Base-by-base conservation (phyloP, 345 rosid species). In the Dipteronia dyeriana region DNA sequence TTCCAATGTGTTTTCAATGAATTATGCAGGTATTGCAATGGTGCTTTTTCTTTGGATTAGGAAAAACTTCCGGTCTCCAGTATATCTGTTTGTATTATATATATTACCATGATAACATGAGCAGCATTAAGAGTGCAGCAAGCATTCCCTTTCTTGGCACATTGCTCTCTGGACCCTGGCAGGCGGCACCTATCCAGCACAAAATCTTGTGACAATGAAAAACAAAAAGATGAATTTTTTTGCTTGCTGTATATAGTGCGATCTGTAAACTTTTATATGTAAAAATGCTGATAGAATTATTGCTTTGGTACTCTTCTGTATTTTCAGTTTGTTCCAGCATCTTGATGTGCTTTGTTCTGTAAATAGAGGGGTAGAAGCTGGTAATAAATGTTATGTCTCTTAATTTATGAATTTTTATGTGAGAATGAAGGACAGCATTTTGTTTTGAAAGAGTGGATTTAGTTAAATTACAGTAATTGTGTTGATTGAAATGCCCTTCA, bases 41-140 rank as follows among this genome's bases (percentile, higher is more conserved):
- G 89, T 62, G 77, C 87, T 43, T 88, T 88, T 80, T 84, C 87
- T 66, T 86, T 86, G 70, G 89, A 82, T 77, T 88, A 77, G 68
- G 74, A 61, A 39, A 69, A 53, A 41, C 31, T 67, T 31, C 2
- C 14, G 5, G 13, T 12, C 51, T 56, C 31, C 23, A 3, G 34
- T 26, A 22, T 25, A 34, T 22, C 39, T 59, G 13, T 6, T 41
- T 41, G 8, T 41, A 0, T 41, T 29, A 29, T 34, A 34, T 34
- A 34, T 5, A 34, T 34, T 34, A 34, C 5, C 38, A 34, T 41
- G 23, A 14, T 41, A 73, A n/a, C n/a, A 4, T 9, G 25, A 39
- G 29, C 19, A 31, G 25, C 47, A 71, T 54, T 54, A 11, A 51
- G 16, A 12, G 26, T 34, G 56, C 41, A 3, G 20, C 16, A 43